Conservation (phyloP, 495 filamentous ascomycete species). For the Apodospora peruviana region DNA sequence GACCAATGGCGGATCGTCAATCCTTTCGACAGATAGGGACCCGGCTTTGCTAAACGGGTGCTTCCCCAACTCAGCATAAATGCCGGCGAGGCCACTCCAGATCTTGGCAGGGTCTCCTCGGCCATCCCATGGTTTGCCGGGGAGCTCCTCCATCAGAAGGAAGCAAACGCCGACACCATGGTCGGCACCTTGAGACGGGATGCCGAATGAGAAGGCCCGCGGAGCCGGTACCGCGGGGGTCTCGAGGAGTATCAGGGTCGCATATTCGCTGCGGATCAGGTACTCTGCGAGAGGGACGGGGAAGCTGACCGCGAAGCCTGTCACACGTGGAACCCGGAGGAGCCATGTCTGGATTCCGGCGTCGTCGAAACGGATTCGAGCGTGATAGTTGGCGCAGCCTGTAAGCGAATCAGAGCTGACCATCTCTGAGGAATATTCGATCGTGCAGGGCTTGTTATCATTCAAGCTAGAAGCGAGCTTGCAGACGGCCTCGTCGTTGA, state of each 20-base stretch:
- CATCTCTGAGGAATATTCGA: background rate
- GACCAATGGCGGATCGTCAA: background rate
- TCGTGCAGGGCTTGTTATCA: background rate
- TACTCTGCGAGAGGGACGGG: background rate
- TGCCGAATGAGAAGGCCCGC: background rate
- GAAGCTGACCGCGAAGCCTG: background rate
- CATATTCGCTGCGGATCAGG: conserved; percentile 6
- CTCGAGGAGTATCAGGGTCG: conserved; percentile 6
- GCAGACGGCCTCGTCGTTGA: conserved; percentile 1
- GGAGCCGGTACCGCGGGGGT: conserved; percentile 5
- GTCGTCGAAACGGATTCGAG: conserved; percentile 1
- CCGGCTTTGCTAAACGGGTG: conserved; percentile 4
- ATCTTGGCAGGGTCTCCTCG: background rate
- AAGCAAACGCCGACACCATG: conserved; percentile 5
- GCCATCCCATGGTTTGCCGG: conserved; percentile 4
- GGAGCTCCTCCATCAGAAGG: conserved; percentile 5
- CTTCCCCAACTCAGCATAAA: conserved; percentile 2
- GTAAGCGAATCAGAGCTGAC: background rate
- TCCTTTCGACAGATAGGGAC: background rate
- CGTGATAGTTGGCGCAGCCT: conserved; percentile 6
- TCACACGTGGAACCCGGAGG: background rate
- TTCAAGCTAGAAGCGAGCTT: conserved; percentile 1
- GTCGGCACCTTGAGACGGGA: background rate
- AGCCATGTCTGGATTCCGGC: background rate
- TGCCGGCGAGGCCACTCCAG: background rate